phyloP scores from a whole-genome alignment of 2,329 filamentous ascomycete genomes.

The Verticillium longisporum region DNA sequence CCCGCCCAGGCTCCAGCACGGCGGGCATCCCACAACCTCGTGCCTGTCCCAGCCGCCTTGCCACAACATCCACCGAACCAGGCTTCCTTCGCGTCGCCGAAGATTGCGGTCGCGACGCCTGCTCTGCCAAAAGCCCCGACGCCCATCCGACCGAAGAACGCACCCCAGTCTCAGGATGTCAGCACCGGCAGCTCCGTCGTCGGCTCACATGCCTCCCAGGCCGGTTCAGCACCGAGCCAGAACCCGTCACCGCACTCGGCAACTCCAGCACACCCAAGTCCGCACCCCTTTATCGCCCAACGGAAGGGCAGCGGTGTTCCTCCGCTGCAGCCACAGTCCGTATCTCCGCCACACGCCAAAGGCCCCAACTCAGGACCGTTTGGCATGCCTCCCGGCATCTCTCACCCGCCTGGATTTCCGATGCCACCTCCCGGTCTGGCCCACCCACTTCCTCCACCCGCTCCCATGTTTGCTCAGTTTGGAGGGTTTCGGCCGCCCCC shows the following conservation, averaged over 20 bases:
- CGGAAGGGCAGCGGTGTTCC: slow-evolving; percentile 53
- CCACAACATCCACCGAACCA: slow-evolving; percentile 54
- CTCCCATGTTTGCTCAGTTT: slow-evolving; percentile 36
- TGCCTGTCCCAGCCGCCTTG: slow-evolving; percentile 38
- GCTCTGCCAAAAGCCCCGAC: slow-evolving; percentile 76
- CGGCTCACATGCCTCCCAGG: slow-evolving; percentile 64
- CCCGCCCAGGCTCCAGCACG: slow-evolving; percentile 30
- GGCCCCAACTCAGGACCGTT: slow-evolving; percentile 38
- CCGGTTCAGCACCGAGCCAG: slow-evolving; percentile 47
- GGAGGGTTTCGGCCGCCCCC: slow-evolving; percentile 34
- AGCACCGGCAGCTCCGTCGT: slow-evolving; percentile 65
- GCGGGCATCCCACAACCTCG: slow-evolving; percentile 26
- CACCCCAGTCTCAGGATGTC: slow-evolving; percentile 35
- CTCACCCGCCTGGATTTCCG: slow-evolving; percentile 39
- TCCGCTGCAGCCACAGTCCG: slow-evolving; percentile 37
- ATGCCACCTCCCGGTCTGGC: slow-evolving; percentile 29
- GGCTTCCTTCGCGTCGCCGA: slow-evolving; percentile 65
- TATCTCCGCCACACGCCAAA: slow-evolving; percentile 56
- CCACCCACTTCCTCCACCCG: slow-evolving; percentile 45
- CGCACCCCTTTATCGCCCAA: slow-evolving; percentile 54
- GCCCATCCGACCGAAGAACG: slow-evolving; percentile 67
- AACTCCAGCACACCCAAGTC: slow-evolving; percentile 59
- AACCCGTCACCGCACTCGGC: slow-evolving; percentile 53
- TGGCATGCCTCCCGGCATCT: slow-evolving; percentile 52
- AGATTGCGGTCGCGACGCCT: slow-evolving; percentile 72